These are phyloP conservation scores for Irineochytrium annulatum DNA, from an alignment of 192 early-diverging fungal genomes.

Conservation along the genomic window DNA sequence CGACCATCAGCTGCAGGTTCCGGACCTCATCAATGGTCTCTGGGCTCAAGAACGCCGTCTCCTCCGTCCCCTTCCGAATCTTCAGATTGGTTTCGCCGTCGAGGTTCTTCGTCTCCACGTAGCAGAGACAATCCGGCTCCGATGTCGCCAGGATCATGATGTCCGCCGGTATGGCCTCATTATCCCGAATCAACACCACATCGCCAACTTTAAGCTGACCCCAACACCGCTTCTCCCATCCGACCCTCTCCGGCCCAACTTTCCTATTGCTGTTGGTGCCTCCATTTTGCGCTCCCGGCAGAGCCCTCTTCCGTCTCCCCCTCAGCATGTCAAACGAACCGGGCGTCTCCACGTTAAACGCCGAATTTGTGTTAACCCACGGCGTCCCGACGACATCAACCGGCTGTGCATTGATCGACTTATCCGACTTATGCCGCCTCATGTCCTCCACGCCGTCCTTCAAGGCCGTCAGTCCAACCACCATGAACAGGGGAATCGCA, in stretches of 20 bases:
- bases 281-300: conserved; percentile 1
- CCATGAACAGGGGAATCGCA: conserved; percentile 75
- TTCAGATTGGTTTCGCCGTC: conserved; percentile 99
- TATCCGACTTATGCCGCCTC: conserved; percentile 78
- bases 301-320: too few relatives aligned
- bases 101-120: conserved; percentile 96
- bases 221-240: conserved; percentile 79
- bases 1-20: conserved; percentile 57
- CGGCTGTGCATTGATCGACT: conserved; percentile 61
- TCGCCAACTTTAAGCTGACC: conserved; percentile 84
- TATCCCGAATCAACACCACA: conserved; percentile 73
- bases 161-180: conserved; percentile 90
- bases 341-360: too few relatives aligned
- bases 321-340: too few relatives aligned
- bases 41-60: conserved; percentile 50
- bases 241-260: conserved; percentile 13
- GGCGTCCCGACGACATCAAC: not conserved
- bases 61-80: conserved; percentile 63
- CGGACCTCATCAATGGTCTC: conserved; percentile 55
- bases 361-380: conserved; percentile 1
- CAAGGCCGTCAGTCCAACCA: conserved; percentile 71
- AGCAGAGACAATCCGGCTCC: conserved; percentile 79
- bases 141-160: conserved; percentile 79
- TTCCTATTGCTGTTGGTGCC: too few relatives aligned
- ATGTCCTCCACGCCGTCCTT: conserved; percentile 95